phyloP scores from a whole-genome alignment of 306 rosid genomes.

The Prunus mira region DNA sequence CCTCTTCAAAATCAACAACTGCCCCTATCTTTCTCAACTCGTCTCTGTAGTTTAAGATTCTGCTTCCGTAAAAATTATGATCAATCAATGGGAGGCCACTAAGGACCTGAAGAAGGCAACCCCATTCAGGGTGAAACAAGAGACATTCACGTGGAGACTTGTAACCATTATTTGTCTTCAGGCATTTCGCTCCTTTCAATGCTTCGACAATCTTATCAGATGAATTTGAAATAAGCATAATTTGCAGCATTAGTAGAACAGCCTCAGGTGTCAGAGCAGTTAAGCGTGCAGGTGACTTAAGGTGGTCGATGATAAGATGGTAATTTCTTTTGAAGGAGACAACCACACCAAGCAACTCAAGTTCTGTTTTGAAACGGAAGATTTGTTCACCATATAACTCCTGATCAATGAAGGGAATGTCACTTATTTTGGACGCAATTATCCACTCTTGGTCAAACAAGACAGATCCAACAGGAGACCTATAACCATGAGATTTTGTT shows the following conservation, averaged over 20 bases:
- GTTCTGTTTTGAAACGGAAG: slow-evolving; percentile 36
- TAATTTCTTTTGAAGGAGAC: slow-evolving; percentile 25
- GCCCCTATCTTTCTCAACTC: slow-evolving; percentile 48
- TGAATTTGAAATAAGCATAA: not conserved
- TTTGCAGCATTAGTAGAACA: slow-evolving; percentile 39
- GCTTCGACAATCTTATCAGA: slow-evolving; percentile 22
- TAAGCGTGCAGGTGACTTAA: slow-evolving; percentile 37
- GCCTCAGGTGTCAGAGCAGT: slow-evolving; percentile 32
- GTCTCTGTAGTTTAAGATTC: slow-evolving; percentile 19
- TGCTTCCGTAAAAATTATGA: slow-evolving; percentile 36
- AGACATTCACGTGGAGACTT: slow-evolving; percentile 46
- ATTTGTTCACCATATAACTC: slow-evolving; percentile 48
- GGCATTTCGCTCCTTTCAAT: slow-evolving; percentile 28
- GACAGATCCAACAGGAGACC: slow-evolving; percentile 57
- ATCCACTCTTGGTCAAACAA: slow-evolving; percentile 44
- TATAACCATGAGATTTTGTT: slow-evolving; percentile 43
- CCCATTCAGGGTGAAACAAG: slow-evolving; percentile 55
- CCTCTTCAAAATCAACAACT: slow-evolving; percentile 50
- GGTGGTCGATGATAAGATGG: slow-evolving; percentile 39
- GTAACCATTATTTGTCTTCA: slow-evolving; percentile 50
- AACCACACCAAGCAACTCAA: slow-evolving; percentile 54
- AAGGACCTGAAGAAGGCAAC: slow-evolving; percentile 56
- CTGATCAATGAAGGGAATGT: slow-evolving; percentile 63
- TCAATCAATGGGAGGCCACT: slow-evolving; percentile 45
- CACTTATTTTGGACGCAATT: slow-evolving; percentile 47